Conservation (phyloP, 2,329 filamentous ascomycete species). For the Acephala macrosclerotiorum region DNA sequence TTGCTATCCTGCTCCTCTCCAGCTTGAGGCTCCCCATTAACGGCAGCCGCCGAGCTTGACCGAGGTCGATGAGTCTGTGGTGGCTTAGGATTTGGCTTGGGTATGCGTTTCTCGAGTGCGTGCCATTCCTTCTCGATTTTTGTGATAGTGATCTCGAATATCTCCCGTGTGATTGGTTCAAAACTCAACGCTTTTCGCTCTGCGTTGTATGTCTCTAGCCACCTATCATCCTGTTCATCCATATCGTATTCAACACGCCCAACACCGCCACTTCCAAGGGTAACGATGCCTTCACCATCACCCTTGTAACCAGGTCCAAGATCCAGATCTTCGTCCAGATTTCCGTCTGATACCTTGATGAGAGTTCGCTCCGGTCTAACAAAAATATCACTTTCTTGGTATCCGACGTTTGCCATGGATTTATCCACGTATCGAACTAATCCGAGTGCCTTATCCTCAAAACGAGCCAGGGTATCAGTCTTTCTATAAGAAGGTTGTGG, state of each 20-base stretch:
- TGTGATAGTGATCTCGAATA: constrained; percentile 97
- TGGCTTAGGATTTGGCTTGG: constrained; percentile 95
- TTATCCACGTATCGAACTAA: constrained; percentile 94
- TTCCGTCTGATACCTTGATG: constrained; percentile 67
- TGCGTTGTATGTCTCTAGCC: constrained; percentile 85
- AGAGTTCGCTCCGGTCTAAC: constrained; percentile 77
- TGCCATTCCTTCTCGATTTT: constrained; percentile 99
- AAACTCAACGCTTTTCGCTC: constrained; percentile 77
- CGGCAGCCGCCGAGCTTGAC: constrained; percentile 92
- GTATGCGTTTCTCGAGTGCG: constrained; percentile 92
- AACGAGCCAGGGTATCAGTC: constrained; percentile 80
- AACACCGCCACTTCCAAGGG: constrained; percentile 59
- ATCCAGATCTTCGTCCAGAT: constrained; percentile 66
- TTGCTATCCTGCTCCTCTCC: constrained; percentile 97
- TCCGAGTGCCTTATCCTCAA: constrained; percentile 85
- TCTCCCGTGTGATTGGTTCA: constrained; percentile 86
- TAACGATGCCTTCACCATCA: constrained; percentile 64
- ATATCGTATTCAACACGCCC: constrained; percentile 98
- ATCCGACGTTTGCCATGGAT: constrained; percentile 94
- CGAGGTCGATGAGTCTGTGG: constrained; percentile 92
- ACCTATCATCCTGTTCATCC: constrained; percentile 98
- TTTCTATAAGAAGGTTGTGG: constrained; percentile 78
- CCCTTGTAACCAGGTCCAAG: constrained; percentile 53
- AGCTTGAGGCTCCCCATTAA: constrained; percentile 87
- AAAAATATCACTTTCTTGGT: constrained; percentile 93